phyloP scores from a whole-genome alignment of 169 alveolate genomes.

The Cryptosporidium sp. region DNA sequence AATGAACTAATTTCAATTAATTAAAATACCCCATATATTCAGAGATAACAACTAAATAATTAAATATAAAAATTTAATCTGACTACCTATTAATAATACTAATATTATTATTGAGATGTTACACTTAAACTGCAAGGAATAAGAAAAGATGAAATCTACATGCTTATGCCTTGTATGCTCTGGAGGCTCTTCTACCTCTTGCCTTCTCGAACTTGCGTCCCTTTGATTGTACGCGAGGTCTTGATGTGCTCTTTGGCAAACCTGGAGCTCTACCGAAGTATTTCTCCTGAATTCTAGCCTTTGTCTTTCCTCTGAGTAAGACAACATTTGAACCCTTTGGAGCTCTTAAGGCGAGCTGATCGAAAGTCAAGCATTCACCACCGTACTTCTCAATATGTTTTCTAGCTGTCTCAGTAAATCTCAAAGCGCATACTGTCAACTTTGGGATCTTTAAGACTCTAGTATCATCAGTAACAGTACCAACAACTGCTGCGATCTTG shows the following conservation, averaged over 20 bases:
- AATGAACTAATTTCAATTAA: neutral
- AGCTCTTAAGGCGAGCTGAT: conserved; percentile 92
- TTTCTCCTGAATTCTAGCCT: conserved; percentile 94
- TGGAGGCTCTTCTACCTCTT: conserved; percentile 92
- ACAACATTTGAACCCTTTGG: conserved; percentile 94
- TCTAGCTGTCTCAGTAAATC: conserved; percentile 97
- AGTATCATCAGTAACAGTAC: conserved; percentile 95
- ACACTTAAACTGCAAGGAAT: conserved; percentile 12
- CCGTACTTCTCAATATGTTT: conserved; percentile 94
- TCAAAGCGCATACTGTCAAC: conserved; percentile 95
- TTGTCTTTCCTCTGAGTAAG: conserved; percentile 95
- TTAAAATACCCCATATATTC: neutral
- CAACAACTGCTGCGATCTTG: conserved; percentile 95
- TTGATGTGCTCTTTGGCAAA: conserved; percentile 89
- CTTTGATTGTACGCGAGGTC: conserved; percentile 91
- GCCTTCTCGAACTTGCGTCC: conserved; percentile 96
- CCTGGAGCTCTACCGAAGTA: conserved; percentile 98
- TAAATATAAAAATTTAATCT: conserved; percentile 56
- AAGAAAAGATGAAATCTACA: neutral
- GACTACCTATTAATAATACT: conserved; percentile 25
- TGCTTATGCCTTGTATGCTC: conserved; percentile 90
- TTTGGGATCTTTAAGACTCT: conserved; percentile 89
- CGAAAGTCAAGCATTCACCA: conserved; percentile 98
- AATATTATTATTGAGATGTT: neutral
- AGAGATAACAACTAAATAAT: neutral